Evolutionary conservation across 345 rosid genomes (phyloP), one percentile per base, ranked within the genome.

Genomic region (Acer saccharum): DNA sequence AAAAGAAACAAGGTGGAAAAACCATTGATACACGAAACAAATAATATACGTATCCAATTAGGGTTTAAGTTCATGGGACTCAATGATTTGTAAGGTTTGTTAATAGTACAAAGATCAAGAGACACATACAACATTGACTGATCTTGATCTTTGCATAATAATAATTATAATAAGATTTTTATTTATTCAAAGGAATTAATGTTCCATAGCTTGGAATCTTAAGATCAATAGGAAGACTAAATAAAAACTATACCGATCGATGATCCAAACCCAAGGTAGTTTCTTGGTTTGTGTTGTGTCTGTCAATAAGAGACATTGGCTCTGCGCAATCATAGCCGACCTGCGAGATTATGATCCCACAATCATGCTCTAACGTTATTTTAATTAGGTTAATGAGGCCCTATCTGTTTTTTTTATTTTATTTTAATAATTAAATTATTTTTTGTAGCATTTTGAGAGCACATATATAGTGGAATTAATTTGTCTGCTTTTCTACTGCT

Each of bases 291-390:
- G 82, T 87, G 85, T 57, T 81, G 79, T 90, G 95, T 89, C 89
- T 80, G 81, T 72, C 74, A 87, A 81, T 71, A 84, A 80, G 81
- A 80, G 90, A 87, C 93, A 84, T 61, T 52, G 75, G 75, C 80
- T 82, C 89, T 78, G 89, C 91, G 87, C 82, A 87, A 90, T 90
- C 88, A 84, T 83, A 89, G 97, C 95, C 87, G 89, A 84, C 83
- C 83, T 87, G 86, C 83, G 70, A 86, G 89, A 85, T 84, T 86
- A 80, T 84, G 86, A 88, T 86, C 90, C 90, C 90, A 73, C 70
- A 84, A 83, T 87, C 86, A 88, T 84, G 81, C 76, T 78, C 81
- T 81, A 81, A 84, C 80, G 70, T 54, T 21, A 43, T 72, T 66
- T 39, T 73, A 44, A 69, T 57, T 71, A 23, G 58, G 70, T 82